phyloP scores from a whole-genome alignment of 2,329 filamentous ascomycete genomes.

The Ophiostoma australiae region DNA sequence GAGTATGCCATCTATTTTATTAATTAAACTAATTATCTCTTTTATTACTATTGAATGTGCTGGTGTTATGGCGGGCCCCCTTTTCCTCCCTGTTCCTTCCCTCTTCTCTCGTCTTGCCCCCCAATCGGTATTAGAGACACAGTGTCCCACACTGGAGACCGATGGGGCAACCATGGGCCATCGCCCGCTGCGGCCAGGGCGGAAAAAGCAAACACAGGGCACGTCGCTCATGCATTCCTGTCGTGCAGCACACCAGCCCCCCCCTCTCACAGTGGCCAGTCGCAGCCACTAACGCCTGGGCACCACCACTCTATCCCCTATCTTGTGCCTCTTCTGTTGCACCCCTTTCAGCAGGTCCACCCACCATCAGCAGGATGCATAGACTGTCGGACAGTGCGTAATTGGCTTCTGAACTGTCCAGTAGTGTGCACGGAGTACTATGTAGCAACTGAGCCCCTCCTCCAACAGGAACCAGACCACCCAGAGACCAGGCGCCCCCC shows the following conservation, averaged over 20 bases:
- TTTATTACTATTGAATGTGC: not conserved
- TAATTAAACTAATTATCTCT: conserved; percentile 4
- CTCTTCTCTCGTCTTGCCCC: not conserved
- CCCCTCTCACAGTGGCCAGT: not conserved
- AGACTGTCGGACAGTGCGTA: not conserved
- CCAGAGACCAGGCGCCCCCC: not conserved
- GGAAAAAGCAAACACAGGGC: conserved; percentile 9
- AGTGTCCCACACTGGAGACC: conserved; percentile 5
- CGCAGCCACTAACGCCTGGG: conserved; percentile 3
- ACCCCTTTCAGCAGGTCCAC: conserved; percentile 18
- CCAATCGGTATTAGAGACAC: not conserved
- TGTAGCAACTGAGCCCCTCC: conserved; percentile 19
- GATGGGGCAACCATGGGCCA: not conserved
- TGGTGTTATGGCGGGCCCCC: not conserved
- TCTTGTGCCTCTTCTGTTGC: not conserved
- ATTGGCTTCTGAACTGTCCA: conserved; percentile 14
- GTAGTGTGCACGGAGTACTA: conserved; percentile 9
- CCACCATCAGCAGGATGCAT: conserved; percentile 8
- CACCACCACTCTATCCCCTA: not conserved
- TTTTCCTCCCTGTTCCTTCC: not conserved
- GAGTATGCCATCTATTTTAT: conserved; percentile 3
- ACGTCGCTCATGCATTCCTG: conserved; percentile 2
- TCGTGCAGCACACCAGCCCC: not conserved
- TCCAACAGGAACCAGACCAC: not conserved
- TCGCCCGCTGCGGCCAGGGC: not conserved